Evolutionary conservation across 1,284 basidiomycete genomes (phyloP).

Genomic region (Ganoderma lingzhi): DNA sequence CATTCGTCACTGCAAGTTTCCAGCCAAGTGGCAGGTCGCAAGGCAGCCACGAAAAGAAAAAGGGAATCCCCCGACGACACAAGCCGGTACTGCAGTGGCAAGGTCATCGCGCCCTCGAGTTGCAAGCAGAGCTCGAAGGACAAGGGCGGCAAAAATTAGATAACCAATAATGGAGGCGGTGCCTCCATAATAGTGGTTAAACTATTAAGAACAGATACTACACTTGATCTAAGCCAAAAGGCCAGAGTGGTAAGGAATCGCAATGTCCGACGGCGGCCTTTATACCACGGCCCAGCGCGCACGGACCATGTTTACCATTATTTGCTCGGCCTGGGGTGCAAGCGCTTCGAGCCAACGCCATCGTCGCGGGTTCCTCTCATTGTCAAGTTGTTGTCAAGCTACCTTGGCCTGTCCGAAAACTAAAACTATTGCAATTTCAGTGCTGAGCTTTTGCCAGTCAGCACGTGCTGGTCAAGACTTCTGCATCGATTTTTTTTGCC

Average conservation of each 20-base stretch:
- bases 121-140: slow-evolving; percentile 36
- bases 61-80: slow-evolving; percentile 35
- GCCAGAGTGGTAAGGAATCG: slow-evolving; percentile 80
- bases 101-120: slow-evolving; percentile 36
- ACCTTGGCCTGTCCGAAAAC: no score
- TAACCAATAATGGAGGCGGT: slow-evolving; percentile 42
- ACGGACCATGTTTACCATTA: slow-evolving; percentile 14
- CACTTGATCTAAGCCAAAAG: slow-evolving; percentile 97
- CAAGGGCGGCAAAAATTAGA: slow-evolving; percentile 38
- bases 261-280: background rate
- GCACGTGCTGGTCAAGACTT: no score
- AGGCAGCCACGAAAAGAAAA: slow-evolving; percentile 12
- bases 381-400: no score
- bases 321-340: background rate
- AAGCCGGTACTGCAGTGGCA: slow-evolving; percentile 35
- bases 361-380: no score
- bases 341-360: background rate
- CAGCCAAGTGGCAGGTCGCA: slow-evolving; percentile 13
- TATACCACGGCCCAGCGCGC: slow-evolving; percentile 1
- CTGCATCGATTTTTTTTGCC: no score
- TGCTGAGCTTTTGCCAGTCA: no score
- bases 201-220: slow-evolving; percentile 94
- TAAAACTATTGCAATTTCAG: no score
- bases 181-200: slow-evolving; percentile 74
- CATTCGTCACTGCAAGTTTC: slow-evolving; percentile 7